A percentile compares a stretch with the other conserved stretches of the same genome.
These are phyloP conservation scores for Panaeolus cyanescens DNA, from an alignment of 768 basidiomycete genomes.

Conservation along the genomic window DNA sequence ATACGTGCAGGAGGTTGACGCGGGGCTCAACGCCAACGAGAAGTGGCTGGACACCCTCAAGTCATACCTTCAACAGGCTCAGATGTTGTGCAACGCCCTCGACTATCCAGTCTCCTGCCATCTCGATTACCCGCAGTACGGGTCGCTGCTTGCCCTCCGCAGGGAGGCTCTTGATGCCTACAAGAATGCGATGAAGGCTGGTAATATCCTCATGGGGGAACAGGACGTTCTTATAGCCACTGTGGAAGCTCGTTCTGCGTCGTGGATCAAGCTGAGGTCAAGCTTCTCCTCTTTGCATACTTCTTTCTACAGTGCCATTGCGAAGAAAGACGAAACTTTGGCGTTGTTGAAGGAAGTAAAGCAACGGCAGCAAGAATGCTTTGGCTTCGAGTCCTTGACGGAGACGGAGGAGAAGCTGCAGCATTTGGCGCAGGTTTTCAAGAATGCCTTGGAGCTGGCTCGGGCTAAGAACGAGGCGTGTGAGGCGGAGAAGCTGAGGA, in stretches of 20 bases:
- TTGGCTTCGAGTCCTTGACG: background rate
- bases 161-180: background rate
- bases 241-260: background rate
- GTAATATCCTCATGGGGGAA: background rate
- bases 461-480: background rate
- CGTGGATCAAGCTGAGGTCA: background rate
- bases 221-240: background rate
- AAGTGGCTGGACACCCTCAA: background rate
- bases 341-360: background rate
- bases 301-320: background rate
- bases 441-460: background rate
- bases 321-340: background rate
- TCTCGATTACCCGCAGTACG: background rate
- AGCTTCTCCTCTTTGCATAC: background rate
- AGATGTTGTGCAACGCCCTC: background rate
- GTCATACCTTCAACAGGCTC: background rate
- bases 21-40: background rate
- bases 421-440: background rate
- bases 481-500: background rate
- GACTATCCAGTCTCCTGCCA: background rate
- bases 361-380: background rate
- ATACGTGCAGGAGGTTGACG: background rate
- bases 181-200: background rate
- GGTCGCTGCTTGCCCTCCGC: background rate
- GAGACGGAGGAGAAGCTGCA: background rate